A percentile compares a stretch with the other conserved stretches of the same genome.
Conservation (phyloP, 305 asterid genomes). For the Petunia hybrid region DNA sequence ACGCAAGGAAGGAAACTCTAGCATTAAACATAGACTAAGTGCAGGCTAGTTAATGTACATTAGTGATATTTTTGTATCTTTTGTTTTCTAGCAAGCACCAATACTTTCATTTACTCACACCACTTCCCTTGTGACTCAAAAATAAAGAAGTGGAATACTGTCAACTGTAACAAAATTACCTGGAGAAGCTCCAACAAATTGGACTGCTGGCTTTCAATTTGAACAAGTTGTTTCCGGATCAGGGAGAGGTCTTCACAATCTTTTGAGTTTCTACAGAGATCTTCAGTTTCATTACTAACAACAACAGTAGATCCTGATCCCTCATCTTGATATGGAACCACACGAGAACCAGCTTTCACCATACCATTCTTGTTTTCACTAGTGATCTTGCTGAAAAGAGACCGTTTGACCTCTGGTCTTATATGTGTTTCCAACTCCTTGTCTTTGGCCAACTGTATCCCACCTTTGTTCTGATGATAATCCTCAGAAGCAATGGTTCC, state of each 20-base stretch:
- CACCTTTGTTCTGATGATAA: conserved; percentile 41
- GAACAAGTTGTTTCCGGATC: conserved; percentile 83
- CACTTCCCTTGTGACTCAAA: not conserved
- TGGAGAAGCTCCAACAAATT: conserved; percentile 80
- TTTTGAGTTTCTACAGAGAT: conserved; percentile 51
- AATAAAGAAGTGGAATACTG: not conserved
- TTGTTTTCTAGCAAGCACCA: not conserved
- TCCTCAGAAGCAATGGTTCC: conserved; percentile 38
- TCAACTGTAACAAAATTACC: conserved; percentile 52
- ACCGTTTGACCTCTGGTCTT: conserved; percentile 58
- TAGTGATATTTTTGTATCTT: not conserved
- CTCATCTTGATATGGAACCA: conserved; percentile 63
- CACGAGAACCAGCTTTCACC: conserved; percentile 59
- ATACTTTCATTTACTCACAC: not conserved
- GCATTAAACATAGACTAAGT: not conserved
- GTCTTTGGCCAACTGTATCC: conserved; percentile 39
- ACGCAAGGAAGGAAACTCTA: not conserved
- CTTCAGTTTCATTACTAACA: conserved; percentile 58
- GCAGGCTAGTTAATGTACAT: conserved; percentile 7
- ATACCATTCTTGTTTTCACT: conserved; percentile 45
- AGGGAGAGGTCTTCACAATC: conserved; percentile 76
- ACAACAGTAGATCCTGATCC: conserved; percentile 48
- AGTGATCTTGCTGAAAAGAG: conserved; percentile 60
- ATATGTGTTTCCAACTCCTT: conserved; percentile 45
- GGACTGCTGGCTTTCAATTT: conserved; percentile 92